Percentiles rank a stretch among this genome's conserved stretches.
phyloP scores from a whole-genome alignment of 2,329 filamentous ascomycete genomes.

The Didymella lethalis region DNA sequence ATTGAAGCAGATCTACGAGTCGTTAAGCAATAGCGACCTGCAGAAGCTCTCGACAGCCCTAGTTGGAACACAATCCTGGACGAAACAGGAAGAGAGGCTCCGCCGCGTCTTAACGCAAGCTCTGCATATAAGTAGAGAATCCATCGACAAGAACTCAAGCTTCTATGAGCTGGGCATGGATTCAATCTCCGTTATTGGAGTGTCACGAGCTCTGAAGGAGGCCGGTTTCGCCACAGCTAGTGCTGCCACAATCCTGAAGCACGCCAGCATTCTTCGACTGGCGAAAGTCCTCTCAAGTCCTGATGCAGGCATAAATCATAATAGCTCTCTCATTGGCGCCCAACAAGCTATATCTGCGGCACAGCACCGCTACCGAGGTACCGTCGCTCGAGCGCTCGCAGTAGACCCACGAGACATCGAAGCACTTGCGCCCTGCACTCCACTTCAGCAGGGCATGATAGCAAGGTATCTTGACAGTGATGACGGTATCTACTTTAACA shows the following conservation, averaged over 20 bases:
- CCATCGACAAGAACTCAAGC: conserved; percentile 66
- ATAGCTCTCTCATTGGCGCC: conserved; percentile 56
- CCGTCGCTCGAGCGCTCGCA: conserved; percentile 62
- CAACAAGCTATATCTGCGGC: conserved; percentile 70
- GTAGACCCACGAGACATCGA: conserved; percentile 67
- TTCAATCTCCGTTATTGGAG: conserved; percentile 80
- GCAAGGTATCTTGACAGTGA: conserved; percentile 69
- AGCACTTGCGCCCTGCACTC: conserved; percentile 80
- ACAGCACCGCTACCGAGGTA: conserved; percentile 66
- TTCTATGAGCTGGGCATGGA: conserved; percentile 89
- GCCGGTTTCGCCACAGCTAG: conserved; percentile 68
- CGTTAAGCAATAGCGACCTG: conserved; percentile 67
- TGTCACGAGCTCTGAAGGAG: conserved; percentile 70
- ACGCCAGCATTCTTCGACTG: conserved; percentile 54
- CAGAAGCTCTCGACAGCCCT: conserved; percentile 58
- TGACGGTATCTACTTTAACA: conserved; percentile 75
- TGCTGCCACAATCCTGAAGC: conserved; percentile 72
- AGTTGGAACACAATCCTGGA: conserved; percentile 28
- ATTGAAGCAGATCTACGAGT: conserved; percentile 71
- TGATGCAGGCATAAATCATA: conserved; percentile 11
- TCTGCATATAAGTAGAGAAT: conserved; percentile 53
- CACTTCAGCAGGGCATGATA: conserved; percentile 87
- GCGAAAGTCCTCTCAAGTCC: conserved; percentile 42
- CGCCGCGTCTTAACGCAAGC: conserved; percentile 64
- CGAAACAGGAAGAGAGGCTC: conserved; percentile 58